Base-by-base conservation (phyloP, 495 filamentous ascomycete genomes). In the Podospora bellae-mahoneyi region DNA sequence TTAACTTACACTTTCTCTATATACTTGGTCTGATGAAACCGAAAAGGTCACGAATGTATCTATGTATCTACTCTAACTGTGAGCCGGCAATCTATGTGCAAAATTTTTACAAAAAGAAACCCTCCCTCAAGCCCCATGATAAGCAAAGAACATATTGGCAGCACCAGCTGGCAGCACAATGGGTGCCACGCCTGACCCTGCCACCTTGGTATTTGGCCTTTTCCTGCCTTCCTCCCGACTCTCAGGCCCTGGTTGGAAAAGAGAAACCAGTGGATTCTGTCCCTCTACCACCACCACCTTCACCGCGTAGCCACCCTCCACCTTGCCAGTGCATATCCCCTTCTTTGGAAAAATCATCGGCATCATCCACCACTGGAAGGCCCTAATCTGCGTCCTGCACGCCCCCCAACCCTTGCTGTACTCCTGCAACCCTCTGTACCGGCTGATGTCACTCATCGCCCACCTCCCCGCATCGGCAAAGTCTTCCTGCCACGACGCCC, bases 391-490 rank as follows among this genome's bases (percentile, higher is more conserved):
- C 54, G 62, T 20, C 44, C 39, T 10, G 28, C 65, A 71, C 30
- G 32, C 67, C 20, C 2, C 28, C 72, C 72, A 74, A 2, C 69
- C 72, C 3, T 15, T 3, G n/a, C 65, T 69, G 27, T 71, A 74
- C 26, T 18, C 54, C 1, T 1, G 26, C 59, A 75, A 28, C 15
- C 71, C 69, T 16, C 3, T 26, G 4, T 5, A 30, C 13, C 68
- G 60, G n/a, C 20, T 53, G 54, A 71, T 48, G 61, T 73, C 62
- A 34, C 66, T 73, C 60, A 75, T 58, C 10, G 65, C 68, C 71
- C 71, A 70, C 27, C 73, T 64, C 13, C 71, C 71, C 6, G 69
- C 71, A 59, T 75, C 73, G 28, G 73, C 73, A 64, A 75, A 75
- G 57, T 64, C 54, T 63, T 75, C 73, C 56, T 68, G 64, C 66